Conservation (phyloP, 345 rosid genomes). For the Limnanthes douglasii region DNA sequence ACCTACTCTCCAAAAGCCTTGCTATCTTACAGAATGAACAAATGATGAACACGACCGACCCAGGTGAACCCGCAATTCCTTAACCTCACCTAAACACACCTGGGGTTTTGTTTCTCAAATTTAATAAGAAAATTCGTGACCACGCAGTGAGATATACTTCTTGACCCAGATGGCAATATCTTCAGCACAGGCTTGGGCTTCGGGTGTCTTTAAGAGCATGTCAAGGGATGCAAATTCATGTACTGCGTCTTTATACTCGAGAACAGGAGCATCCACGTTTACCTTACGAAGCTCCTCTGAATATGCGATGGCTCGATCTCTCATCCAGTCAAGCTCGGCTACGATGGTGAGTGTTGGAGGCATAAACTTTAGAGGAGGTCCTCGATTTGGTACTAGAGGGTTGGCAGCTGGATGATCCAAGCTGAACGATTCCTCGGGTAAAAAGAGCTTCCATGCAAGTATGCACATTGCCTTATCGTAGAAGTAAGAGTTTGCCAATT, state of each 20-base stretch:
- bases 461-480: slow-evolving; percentile 72
- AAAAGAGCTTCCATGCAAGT: slow-evolving; percentile 85
- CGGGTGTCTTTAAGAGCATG: slow-evolving; percentile 79
- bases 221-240: slow-evolving; percentile 94
- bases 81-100: no score
- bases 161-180: slow-evolving; percentile 89
- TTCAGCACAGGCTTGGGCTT: slow-evolving; percentile 88
- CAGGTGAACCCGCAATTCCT: no score
- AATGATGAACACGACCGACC: no score
- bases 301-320: slow-evolving; percentile 90
- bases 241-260: slow-evolving; percentile 88
- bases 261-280: slow-evolving; percentile 77
- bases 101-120: no score
- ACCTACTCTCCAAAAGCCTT: no score
- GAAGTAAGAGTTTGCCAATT: slow-evolving; percentile 72
- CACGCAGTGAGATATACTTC: slow-evolving; percentile 71
- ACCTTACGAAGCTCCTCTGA: slow-evolving; percentile 79
- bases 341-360: slow-evolving; percentile 91
- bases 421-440: slow-evolving; percentile 61
- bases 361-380: slow-evolving; percentile 75
- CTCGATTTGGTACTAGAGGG: slow-evolving; percentile 55
- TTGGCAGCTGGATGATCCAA: slow-evolving; percentile 80
- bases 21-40: no score
- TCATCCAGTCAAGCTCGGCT: slow-evolving; percentile 97
- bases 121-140: slow-evolving; percentile 86